Conservation (phyloP, 2,329 filamentous ascomycete genomes). For the Zymoseptoria crescenta region DNA sequence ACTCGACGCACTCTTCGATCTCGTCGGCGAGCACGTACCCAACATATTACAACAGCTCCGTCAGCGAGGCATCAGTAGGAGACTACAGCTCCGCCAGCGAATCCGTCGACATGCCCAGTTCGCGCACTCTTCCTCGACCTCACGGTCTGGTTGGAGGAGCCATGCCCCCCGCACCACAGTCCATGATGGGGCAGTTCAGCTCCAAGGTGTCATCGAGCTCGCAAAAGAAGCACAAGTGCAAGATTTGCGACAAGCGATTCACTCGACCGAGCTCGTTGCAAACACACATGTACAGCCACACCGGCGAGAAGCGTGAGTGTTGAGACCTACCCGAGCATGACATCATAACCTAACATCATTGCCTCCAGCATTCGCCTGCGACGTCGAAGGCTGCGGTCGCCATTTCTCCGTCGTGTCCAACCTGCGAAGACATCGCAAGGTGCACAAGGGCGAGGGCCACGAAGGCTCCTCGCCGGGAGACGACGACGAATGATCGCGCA, state of each 20-base stretch:
- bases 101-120: constrained; percentile 67
- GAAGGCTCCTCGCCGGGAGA: constrained; percentile 43
- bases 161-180: constrained; percentile 76
- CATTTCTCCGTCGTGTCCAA: constrained; percentile 98
- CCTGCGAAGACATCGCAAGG: constrained; percentile 86
- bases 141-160: constrained; percentile 55
- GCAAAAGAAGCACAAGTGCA: constrained; percentile 99
- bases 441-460: constrained; percentile 68
- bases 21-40: constrained; percentile 74
- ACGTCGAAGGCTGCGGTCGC: constrained; percentile 88
- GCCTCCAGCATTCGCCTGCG: constrained; percentile 79
- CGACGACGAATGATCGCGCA: constrained; percentile 15
- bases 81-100: constrained; percentile 93
- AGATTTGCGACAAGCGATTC: constrained; percentile 96
- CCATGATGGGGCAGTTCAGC: constrained; percentile 98
- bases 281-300: constrained; percentile 98
- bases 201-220: constrained; percentile 93
- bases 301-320: constrained; percentile 89
- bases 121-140: constrained; percentile 75
- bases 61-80: constrained; percentile 71
- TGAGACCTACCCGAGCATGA: background rate
- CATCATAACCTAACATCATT: constrained; percentile 13
- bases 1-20: constrained; percentile 83
- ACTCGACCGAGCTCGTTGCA: constrained; percentile 89
- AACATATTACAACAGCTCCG: constrained; percentile 76